Conservation (phyloP, 1,139 yeast genomes). For the Zygoascus meyerae region DNA sequence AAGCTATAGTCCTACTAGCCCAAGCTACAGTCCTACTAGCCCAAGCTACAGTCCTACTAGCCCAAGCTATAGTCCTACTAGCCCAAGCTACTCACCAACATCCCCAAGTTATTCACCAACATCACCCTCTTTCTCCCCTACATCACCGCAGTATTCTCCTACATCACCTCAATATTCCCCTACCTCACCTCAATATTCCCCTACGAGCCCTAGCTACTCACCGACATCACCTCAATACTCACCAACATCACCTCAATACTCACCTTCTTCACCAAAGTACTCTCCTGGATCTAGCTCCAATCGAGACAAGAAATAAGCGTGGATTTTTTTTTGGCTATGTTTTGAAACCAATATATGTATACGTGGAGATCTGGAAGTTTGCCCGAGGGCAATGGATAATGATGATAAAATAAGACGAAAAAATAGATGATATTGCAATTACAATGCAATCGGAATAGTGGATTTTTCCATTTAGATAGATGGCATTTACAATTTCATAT, state of each 20-base stretch:
- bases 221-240: constrained; percentile 35
- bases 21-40: constrained; percentile 66
- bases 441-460: neutral
- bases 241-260: constrained; percentile 65
- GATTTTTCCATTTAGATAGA: neutral
- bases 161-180: constrained; percentile 62
- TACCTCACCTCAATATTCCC: constrained; percentile 24
- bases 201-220: constrained; percentile 22
- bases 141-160: constrained; percentile 56
- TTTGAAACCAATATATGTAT: constrained; percentile 5
- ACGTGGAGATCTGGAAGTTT: no score
- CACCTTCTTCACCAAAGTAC: constrained; percentile 60
- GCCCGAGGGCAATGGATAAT: no score
- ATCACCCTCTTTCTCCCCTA: constrained; percentile 56
- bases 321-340: neutral
- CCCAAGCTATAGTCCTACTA: constrained; percentile 63
- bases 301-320: neutral
- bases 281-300: constrained; percentile 56
- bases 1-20: constrained; percentile 64
- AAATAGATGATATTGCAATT: constrained; percentile 2
- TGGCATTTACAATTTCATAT: no score
- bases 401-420: neutral
- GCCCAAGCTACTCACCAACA: constrained; percentile 64
- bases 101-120: constrained; percentile 58
- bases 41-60: constrained; percentile 72